Conservation (phyloP, 257 asterid genomes). For the Orobanche coerulescens region DNA sequence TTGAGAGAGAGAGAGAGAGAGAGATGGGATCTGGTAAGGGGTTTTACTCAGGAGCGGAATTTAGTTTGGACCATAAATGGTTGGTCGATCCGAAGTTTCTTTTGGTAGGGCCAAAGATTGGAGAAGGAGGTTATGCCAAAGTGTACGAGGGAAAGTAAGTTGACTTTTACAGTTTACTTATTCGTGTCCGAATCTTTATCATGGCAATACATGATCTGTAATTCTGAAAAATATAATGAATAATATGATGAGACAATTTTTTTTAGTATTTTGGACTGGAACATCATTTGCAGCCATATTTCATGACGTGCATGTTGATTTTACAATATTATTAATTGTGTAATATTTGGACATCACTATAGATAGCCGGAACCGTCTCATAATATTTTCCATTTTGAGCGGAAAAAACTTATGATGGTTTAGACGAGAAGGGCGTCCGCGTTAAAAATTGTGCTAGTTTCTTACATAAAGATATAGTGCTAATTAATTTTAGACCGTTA, state of each 20-base stretch:
- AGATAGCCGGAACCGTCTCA: no score
- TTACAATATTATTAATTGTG: no score
- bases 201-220: background rate
- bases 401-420: no score
- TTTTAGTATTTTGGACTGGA: no score
- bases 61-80: conserved; percentile 69
- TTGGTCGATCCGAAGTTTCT: conserved; percentile 83
- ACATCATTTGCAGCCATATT: no score
- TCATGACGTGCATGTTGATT: no score
- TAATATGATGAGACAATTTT: background rate
- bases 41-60: conserved; percentile 49
- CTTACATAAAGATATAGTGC: no score
- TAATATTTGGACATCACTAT: no score
- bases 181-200: conserved; percentile 18
- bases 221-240: background rate
- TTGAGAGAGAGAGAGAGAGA: background rate
- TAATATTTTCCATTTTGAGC: no score
- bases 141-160: conserved; percentile 91
- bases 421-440: no score
- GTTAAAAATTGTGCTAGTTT: no score
- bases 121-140: conserved; percentile 91
- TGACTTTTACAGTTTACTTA: conserved; percentile 27
- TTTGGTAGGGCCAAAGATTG: conserved; percentile 84
- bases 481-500: no score
- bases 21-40: conserved; percentile 70